Conservation (phyloP, 164 flowering plant genomes). For the Malania oleifera region DNA sequence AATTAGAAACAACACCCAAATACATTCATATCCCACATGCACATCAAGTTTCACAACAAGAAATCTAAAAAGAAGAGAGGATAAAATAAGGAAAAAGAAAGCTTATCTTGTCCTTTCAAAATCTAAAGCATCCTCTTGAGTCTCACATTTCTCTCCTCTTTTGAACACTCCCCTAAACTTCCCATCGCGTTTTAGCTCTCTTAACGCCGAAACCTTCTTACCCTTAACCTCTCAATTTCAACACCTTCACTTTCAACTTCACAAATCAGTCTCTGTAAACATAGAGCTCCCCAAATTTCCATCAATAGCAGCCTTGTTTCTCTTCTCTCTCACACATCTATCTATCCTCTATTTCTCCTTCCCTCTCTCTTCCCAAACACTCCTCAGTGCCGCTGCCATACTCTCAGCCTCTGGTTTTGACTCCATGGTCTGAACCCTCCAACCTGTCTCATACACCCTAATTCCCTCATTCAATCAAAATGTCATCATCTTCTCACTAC, state of each 20-base stretch:
- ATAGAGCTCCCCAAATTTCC: constrained; percentile 5
- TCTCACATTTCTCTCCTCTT: no score
- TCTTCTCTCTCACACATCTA: constrained; percentile 8
- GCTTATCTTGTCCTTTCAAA: no score
- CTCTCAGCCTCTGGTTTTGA: constrained; percentile 29
- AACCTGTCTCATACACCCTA: constrained; percentile 21
- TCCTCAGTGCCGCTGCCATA: constrained; percentile 21
- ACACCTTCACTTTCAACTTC: no score
- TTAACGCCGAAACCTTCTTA: constrained; percentile 14
- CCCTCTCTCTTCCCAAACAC: constrained; percentile 12
- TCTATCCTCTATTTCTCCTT: constrained; percentile 14
- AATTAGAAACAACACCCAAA: no score
- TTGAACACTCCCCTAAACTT: constrained; percentile 1
- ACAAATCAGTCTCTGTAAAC: no score
- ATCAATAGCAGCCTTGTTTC: constrained; percentile 17
- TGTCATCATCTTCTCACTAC: constrained; percentile 53
- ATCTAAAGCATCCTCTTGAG: no score
- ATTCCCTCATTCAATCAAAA: constrained; percentile 17
- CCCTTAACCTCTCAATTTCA: no score
- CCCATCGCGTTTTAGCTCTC: neutral
- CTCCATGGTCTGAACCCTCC: constrained; percentile 44
- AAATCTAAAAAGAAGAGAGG: no score
- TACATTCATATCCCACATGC: no score
- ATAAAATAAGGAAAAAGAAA: no score
- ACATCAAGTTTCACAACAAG: no score